Base-by-base conservation (phyloP, 176 grass and related monocot genomes). In the Pontederia paniculata region DNA sequence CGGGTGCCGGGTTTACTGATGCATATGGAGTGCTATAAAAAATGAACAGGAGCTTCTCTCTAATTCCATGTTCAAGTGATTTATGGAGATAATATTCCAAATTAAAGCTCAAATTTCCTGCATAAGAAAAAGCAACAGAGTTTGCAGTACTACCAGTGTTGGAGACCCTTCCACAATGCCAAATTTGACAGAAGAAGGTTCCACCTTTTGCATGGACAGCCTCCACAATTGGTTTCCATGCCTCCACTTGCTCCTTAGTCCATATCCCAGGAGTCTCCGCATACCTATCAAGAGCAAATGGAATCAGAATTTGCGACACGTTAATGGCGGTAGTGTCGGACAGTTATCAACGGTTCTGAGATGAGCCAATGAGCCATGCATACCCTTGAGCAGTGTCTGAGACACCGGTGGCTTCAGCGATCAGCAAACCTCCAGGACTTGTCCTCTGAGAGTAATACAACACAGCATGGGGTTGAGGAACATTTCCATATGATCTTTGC, bases 151-250 rank as follows among this genome's bases (percentile, higher is more conserved):
- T 37, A 79, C 76, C 58, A 23, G 42, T 44, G 16, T 76, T 65
- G 16, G 84, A 88, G 13, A 78, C 66, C 20, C 78, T 69, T 13
- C 78, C 83, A 12, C 61, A 70, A 46, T 87, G 73, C 83, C 70
- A 81, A 18, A 87, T 51, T 49, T 87, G 83, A 56, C 84, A 82
- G 69, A 88, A 82, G 78, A 88, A 76, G 9, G 78, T 48, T 10
- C 60, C 75, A 14, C 78, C 84, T 44, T 78, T 76, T 8, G 59
- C 22, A 19, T 79, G 84, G 42, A 88, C 84, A 0, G 75, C 84
- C 21, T 65, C 46, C 0, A 82, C 67, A 45, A 88, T 82, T 10
- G 78, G 84, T n/a, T 68, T 68, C 78, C 84, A 88, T 0, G 78
- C 78, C 20, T 55, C 61, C 8, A 73, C 79, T 8, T 88, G 84